Conservation (phyloP, 257 asterid species). For the Nicotiana paniculata region DNA sequence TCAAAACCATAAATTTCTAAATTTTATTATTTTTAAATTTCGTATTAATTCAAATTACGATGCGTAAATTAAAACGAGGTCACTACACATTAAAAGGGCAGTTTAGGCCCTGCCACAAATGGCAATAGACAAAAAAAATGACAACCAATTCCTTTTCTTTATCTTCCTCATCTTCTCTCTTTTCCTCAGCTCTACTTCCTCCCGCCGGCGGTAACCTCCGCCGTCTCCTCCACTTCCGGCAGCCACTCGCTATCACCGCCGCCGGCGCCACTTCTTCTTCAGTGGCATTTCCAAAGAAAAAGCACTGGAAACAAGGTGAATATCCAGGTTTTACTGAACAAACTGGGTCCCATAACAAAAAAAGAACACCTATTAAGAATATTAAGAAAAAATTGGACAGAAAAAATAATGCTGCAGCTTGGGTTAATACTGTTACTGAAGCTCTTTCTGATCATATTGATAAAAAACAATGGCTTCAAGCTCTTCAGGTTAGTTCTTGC, state of each 20-base stretch:
- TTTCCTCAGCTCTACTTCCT: not conserved
- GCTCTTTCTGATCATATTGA: constrained; percentile 58
- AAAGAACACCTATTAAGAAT: constrained; percentile 55
- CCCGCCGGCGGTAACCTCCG: not conserved
- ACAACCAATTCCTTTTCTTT: not conserved
- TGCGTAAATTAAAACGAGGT: no score
- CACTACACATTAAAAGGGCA: not conserved
- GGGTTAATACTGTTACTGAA: constrained; percentile 82
- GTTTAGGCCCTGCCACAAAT: not conserved
- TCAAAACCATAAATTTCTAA: no score
- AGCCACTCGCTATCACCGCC: not conserved
- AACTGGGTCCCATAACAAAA: constrained; percentile 20
- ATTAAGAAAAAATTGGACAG: constrained; percentile 64
- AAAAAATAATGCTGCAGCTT: constrained; percentile 48
- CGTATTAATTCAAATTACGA: no score
- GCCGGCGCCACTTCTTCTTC: constrained; percentile 12
- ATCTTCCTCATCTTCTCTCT: not conserved
- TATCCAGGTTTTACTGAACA: constrained; percentile 46
- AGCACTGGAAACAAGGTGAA: constrained; percentile 73
- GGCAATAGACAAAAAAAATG: not conserved
- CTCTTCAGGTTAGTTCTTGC: constrained; percentile 48
- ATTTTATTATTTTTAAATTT: no score
- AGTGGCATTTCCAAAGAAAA: constrained; percentile 33
- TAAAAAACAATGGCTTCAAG: constrained; percentile 61
- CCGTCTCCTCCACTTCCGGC: not conserved